phyloP scores from a whole-genome alignment of 1,139 yeast species.

The Kurtzmaniella natalensis region DNA sequence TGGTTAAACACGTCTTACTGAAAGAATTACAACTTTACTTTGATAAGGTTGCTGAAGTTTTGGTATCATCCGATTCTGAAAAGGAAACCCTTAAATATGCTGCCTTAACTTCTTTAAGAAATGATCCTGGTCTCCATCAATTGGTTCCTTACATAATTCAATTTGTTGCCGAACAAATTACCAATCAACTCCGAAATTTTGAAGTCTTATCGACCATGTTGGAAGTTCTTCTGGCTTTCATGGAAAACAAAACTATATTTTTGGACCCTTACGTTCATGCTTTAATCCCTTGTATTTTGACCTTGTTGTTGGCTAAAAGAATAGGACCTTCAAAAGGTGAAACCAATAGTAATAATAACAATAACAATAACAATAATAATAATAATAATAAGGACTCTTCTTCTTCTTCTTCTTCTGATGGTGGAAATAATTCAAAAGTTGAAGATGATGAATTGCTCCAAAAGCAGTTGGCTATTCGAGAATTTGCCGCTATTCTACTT shows the following conservation, averaged over 20 bases:
- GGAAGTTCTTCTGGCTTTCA: slow-evolving; percentile 80
- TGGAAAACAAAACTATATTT: slow-evolving; percentile 81
- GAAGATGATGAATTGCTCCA: slow-evolving; percentile 27
- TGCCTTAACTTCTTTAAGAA: slow-evolving; percentile 76
- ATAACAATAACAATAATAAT: slow-evolving; percentile 1
- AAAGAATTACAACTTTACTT: slow-evolving; percentile 91
- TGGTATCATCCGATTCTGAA: slow-evolving; percentile 55
- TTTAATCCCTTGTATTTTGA: slow-evolving; percentile 89
- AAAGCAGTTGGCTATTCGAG: slow-evolving; percentile 65
- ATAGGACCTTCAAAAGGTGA: slow-evolving; percentile 60
- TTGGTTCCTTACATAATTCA: slow-evolving; percentile 94
- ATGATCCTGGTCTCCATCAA: slow-evolving; percentile 96
- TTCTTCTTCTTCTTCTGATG: neutral
- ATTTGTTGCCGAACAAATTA: slow-evolving; percentile 92
- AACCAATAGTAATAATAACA: slow-evolving; percentile 14
- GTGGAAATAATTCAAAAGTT: slow-evolving; percentile 5
- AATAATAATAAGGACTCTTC: too few relatives aligned
- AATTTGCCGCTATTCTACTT: slow-evolving; percentile 80
- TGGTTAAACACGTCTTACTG: slow-evolving; percentile 94
- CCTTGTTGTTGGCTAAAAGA: slow-evolving; percentile 82
- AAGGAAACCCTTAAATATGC: slow-evolving; percentile 65
- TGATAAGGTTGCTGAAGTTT: slow-evolving; percentile 82
- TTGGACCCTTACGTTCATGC: slow-evolving; percentile 96
- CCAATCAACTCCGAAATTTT: slow-evolving; percentile 77
- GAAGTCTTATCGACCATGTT: slow-evolving; percentile 81